Evolutionary conservation across 1,284 basidiomycete species (phyloP).

Genomic region (Phenoliferia sp.): DNA sequence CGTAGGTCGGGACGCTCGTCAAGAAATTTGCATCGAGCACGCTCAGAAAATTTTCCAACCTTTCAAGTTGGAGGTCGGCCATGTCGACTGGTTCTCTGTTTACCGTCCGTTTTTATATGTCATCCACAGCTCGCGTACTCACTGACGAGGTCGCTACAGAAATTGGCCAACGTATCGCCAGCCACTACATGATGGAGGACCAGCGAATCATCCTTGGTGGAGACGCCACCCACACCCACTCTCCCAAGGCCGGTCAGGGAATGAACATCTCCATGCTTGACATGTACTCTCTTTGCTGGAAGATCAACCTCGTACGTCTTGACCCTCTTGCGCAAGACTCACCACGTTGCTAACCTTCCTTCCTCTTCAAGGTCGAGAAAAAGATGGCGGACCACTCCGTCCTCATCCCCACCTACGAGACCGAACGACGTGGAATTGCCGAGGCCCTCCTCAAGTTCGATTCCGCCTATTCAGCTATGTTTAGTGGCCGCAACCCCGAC

Average conservation of each 20-base stretch:
- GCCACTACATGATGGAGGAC: conserved; percentile 37
- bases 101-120: background rate
- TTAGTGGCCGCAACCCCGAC: conserved; percentile 36
- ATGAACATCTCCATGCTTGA: conserved; percentile 44
- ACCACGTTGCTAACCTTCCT: no score
- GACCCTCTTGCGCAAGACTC: background rate
- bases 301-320: conserved; percentile 43
- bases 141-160: background rate
- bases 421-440: conserved; percentile 43
- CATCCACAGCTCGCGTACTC: no score
- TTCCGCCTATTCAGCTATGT: conserved; percentile 41
- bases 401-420: conserved; percentile 44
- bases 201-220: conserved; percentile 44
- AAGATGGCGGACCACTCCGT: conserved; percentile 40
- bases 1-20: conserved; percentile 40
- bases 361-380: no score
- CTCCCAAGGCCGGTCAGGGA: conserved; percentile 44
- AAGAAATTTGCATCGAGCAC: conserved; percentile 42
- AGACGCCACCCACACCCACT: conserved; percentile 47
- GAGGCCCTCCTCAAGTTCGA: conserved; percentile 46
- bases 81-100: conserved; percentile 30
- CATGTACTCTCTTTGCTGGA: conserved; percentile 45
- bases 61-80: conserved; percentile 44
- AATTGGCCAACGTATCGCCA: conserved; percentile 37
- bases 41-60: conserved; percentile 46